A percentile compares a stretch with the other conserved stretches of the same genome.
Evolutionary conservation across 495 filamentous ascomycete species (phyloP).

Genomic region (Chaetomium fimeti): DNA sequence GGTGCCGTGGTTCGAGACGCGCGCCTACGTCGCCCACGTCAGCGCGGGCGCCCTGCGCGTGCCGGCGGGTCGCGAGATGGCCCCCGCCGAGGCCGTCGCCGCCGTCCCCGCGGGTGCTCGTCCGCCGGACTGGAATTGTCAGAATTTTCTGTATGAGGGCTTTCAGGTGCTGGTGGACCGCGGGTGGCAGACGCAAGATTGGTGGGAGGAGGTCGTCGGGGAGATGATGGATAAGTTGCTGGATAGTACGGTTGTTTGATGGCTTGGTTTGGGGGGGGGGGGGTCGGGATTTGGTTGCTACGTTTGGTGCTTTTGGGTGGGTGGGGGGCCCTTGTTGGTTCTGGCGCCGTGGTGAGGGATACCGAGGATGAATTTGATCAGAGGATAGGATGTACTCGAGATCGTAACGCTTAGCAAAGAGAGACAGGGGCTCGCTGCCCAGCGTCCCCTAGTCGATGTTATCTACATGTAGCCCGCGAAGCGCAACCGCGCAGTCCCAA

Average conservation of each 20-base stretch:
- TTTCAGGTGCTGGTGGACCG: constrained; percentile 1
- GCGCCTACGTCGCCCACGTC: neutral
- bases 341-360: too few species aligned
- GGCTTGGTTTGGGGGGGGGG: too few species aligned
- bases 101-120: neutral
- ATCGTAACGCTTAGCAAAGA: too few species aligned
- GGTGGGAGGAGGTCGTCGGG: neutral
- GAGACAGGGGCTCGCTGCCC: too few species aligned
- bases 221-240: constrained; percentile 7
- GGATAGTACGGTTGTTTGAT: neutral
- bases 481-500: too few species aligned
- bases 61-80: neutral
- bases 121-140: neutral
- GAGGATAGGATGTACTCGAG: too few species aligned
- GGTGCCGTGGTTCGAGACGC: neutral
- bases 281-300: too few species aligned
- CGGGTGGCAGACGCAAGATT: neutral
- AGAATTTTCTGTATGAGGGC: constrained; percentile 6
- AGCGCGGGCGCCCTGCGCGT: neutral
- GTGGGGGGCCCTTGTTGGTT: too few species aligned
- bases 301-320: too few species aligned
- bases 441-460: too few species aligned
- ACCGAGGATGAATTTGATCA: too few species aligned
- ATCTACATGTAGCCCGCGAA: too few species aligned
- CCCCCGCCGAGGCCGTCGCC: neutral